These are phyloP conservation scores for Trypethelium eluteriae DNA, from an alignment of 495 filamentous ascomycete genomes.

Conservation along the genomic window DNA sequence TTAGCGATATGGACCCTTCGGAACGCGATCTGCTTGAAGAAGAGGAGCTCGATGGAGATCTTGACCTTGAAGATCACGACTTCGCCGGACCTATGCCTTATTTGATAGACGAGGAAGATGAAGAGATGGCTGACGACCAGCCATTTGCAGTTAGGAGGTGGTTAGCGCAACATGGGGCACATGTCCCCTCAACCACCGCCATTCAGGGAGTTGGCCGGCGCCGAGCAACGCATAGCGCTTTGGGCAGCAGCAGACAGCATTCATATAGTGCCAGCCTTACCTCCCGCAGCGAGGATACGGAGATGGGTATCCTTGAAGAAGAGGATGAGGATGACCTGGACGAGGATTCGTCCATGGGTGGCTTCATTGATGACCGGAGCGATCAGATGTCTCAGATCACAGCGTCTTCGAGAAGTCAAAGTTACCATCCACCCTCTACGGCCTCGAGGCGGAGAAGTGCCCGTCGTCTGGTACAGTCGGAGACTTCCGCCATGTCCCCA, in stretches of 20 bases:
- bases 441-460: background rate
- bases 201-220: slow-evolving; percentile 15
- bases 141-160: slow-evolving; percentile 23
- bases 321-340: slow-evolving; percentile 31
- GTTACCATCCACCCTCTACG: background rate
- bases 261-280: slow-evolving; percentile 28
- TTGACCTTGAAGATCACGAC: slow-evolving; percentile 26
- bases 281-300: slow-evolving; percentile 23
- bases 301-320: slow-evolving; percentile 31
- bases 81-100: slow-evolving; percentile 10
- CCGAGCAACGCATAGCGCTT: slow-evolving; percentile 26
- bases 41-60: slow-evolving; percentile 32
- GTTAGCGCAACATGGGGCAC: slow-evolving; percentile 15
- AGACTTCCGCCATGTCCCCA: background rate
- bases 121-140: slow-evolving; percentile 18
- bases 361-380: slow-evolving; percentile 30
- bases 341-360: slow-evolving; percentile 31
- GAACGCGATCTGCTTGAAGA: slow-evolving; percentile 27
- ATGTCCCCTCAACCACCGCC: background rate
- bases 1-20: slow-evolving; percentile 33
- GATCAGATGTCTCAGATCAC: slow-evolving; percentile 1
- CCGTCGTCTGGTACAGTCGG: background rate
- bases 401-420: background rate
- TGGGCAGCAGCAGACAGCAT: slow-evolving; percentile 25
- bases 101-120: slow-evolving; percentile 26